Conservation (phyloP, 495 filamentous ascomycete species). For the Lepidopterella palustris region DNA sequence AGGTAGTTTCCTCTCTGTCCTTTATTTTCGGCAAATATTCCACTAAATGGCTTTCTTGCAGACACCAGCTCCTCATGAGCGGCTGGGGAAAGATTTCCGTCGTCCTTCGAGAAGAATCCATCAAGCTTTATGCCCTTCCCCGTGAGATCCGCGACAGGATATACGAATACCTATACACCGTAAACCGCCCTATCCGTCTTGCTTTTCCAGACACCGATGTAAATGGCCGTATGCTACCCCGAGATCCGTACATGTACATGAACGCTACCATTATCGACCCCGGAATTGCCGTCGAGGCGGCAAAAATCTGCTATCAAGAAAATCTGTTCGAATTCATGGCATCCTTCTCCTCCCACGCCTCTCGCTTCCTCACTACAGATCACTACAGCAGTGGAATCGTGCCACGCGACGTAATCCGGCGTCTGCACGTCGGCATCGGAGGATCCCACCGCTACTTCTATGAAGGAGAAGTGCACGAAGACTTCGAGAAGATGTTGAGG, state of each 20-base stretch:
- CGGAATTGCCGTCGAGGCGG: slow-evolving; percentile 8
- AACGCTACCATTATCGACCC: slow-evolving; percentile 9
- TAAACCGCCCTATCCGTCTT: neutral
- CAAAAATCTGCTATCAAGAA: slow-evolving; percentile 7
- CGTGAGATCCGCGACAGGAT: slow-evolving; percentile 5
- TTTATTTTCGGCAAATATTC: too few relatives aligned
- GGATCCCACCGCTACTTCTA: neutral
- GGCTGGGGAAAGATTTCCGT: too few relatives aligned
- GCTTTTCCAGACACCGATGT: neutral
- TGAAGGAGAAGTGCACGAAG: neutral
- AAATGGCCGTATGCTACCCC: neutral
- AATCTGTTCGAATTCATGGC: slow-evolving; percentile 6
- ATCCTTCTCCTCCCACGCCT: neutral
- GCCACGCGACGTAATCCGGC: slow-evolving; percentile 3
- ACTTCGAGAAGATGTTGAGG: slow-evolving; percentile 1
- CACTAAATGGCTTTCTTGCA: too few relatives aligned
- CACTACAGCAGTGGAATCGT: slow-evolving; percentile 1
- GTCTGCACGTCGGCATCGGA: neutral
- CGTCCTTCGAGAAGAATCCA: neutral
- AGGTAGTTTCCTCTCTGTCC: too few relatives aligned
- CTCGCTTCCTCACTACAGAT: slow-evolving; percentile 6
- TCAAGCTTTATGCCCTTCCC: slow-evolving; percentile 4
- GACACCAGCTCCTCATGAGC: too few relatives aligned
- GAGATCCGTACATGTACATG: slow-evolving; percentile 9
- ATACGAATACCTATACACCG: slow-evolving; percentile 9